These are phyloP conservation scores for Puccinia brachypodii DNA, from an alignment of 1,284 basidiomycete genomes.

Conservation along the genomic window DNA sequence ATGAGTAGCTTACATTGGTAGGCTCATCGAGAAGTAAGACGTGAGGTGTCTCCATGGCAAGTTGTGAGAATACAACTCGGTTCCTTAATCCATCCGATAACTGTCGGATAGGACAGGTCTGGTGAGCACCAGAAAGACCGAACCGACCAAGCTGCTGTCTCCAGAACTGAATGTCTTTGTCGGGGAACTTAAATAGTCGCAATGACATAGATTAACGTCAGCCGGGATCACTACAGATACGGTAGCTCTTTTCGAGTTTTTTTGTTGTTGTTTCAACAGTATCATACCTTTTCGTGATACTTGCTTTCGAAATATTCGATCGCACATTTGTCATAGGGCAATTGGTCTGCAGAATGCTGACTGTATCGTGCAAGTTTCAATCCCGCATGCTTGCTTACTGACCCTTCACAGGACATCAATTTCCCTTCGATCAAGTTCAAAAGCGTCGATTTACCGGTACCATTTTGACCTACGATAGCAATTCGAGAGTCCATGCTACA, in stretches of 20 bases:
- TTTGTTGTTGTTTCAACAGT: not conserved
- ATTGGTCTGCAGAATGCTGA: constrained; percentile 97
- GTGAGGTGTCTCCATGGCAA: constrained; percentile 62
- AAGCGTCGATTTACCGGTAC: constrained; percentile 95
- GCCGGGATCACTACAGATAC: not conserved
- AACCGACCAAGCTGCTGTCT: constrained; percentile 91
- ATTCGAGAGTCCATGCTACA: constrained; percentile 87
- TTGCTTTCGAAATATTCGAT: constrained; percentile 89
- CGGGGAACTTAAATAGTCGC: constrained; percentile 73
- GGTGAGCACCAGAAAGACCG: constrained; percentile 89
- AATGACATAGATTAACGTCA: not conserved
- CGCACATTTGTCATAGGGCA: constrained; percentile 87
- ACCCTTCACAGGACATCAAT: constrained; percentile 79
- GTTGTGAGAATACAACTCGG: constrained; percentile 63
- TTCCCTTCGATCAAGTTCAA: constrained; percentile 88
- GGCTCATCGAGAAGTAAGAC: constrained; percentile 55
- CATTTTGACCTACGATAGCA: constrained; percentile 97
- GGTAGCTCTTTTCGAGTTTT: not conserved
- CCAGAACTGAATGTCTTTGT: constrained; percentile 93
- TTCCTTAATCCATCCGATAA: constrained; percentile 95
- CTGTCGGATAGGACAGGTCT: constrained; percentile 86
- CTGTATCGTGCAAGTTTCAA: constrained; percentile 97
- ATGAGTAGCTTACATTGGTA: constrained; percentile 33
- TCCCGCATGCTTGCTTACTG: constrained; percentile 79
- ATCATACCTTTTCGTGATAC: constrained; percentile 66